Conservation (phyloP, 495 filamentous ascomycete species). For the Monascus purpureus region DNA sequence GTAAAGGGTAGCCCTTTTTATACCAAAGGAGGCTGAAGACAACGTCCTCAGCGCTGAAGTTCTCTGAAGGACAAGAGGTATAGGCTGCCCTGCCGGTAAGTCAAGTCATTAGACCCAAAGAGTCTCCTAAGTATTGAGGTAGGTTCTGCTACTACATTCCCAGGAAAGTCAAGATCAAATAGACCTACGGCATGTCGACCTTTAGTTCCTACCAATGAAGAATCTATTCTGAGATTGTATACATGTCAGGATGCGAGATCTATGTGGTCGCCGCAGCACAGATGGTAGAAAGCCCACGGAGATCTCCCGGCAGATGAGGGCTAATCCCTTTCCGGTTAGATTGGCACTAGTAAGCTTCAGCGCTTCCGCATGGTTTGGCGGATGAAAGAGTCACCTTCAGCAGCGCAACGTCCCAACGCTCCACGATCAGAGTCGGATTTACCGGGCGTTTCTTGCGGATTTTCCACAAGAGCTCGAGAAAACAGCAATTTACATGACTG, state of each 20-base stretch:
- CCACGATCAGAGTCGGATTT: neutral
- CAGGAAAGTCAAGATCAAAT: neutral
- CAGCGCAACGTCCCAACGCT: neutral
- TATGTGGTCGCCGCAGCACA: neutral
- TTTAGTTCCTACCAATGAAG: neutral
- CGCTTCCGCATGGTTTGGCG: neutral
- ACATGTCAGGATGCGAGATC: neutral
- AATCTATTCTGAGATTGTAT: neutral
- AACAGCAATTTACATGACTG: neutral
- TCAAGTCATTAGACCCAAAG: neutral
- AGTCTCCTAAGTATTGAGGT: neutral
- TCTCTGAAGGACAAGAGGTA: conserved; percentile 1
- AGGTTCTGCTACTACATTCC: neutral
- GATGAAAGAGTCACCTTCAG: neutral
- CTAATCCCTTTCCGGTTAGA: neutral
- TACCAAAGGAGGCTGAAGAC: neutral
- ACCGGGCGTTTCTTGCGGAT: neutral
- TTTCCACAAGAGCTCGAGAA: neutral
- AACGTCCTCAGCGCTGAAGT: neutral
- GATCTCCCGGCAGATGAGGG: neutral
- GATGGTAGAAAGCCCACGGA: neutral
- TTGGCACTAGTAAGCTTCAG: neutral
- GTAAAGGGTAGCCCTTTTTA: no score
- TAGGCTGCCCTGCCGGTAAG: neutral
- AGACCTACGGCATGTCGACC: neutral